Evolutionary conservation across 2,329 filamentous ascomycete genomes (phyloP), one percentile per base, ranked within the genome.

Genomic region (Colletotrichum paranaense): DNA sequence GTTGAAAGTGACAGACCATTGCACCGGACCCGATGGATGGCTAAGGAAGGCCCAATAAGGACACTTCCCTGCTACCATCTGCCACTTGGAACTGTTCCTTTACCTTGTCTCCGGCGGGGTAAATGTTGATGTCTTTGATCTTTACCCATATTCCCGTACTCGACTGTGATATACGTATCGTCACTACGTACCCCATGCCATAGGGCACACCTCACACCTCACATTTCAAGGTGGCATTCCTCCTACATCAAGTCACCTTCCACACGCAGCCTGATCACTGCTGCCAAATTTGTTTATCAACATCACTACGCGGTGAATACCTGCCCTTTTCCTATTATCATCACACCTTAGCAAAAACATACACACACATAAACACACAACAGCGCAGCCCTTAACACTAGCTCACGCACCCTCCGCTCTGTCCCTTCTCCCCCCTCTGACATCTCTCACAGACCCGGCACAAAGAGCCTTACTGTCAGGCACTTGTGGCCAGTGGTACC

Each of bases 31-130:
- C 14, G 24, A 69, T 53, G 42, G 19, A 14, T 12, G 32, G 32
- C 32, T 2, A 46, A 62, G 24, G 19, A 42, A 8, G 6, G 38
- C 28, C 12, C 59, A 38, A 53, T 24, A 19, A 64, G 66, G 32
- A 73, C 42, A 69, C 59, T 69, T 60, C 64, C 2, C 22, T 32
- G n/a, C 46, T 53, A n/a, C 26, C 49, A 19, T 35, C 60, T 32
- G n/a, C 16, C 3, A 42, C 38, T 42, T 19, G 14, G 60, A 32
- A 5, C 42, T 56, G 38, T 56, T 42, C 38, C 49, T 56, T 55
- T n/a, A 46, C 35, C 67, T 52, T 66, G 67, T 62, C 55, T 73
- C 70, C 49, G 60, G 70, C 67, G 56, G 70, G 70, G 67, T 73
- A 65, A 9, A 24, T 4, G 8, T 71, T 30, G 38, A 42, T 49